Percentiles rank a stretch among this genome's conserved stretches.
Conservation (phyloP, 106 monocot species). For the Vanilla planifolia region DNA sequence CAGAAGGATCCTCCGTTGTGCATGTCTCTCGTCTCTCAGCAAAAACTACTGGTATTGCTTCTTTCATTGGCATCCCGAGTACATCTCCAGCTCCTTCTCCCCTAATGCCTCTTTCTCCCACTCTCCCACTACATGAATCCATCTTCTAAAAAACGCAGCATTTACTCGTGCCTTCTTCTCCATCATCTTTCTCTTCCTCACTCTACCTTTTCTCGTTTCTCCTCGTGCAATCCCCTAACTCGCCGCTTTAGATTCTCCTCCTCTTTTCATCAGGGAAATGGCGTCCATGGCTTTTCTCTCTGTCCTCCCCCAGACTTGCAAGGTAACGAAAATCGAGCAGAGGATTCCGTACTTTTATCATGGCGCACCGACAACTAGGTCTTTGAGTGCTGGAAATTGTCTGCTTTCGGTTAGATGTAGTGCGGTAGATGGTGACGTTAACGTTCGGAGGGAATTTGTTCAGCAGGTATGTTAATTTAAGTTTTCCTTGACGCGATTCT, state of each 20-base stretch:
- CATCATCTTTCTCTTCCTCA: neutral
- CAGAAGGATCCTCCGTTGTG: too few species aligned
- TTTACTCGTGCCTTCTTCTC: too few species aligned
- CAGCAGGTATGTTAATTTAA: neutral
- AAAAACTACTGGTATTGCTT: too few species aligned
- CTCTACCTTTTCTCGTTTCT: neutral
- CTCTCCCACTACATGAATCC: too few species aligned
- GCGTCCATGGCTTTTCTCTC: neutral
- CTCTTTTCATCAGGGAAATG: neutral
- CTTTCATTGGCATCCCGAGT: too few species aligned
- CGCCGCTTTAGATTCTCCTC: neutral
- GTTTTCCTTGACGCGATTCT: neutral
- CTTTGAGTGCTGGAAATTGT: neutral
- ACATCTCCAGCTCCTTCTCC: too few species aligned
- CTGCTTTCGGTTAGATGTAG: neutral
- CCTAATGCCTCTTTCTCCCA: too few species aligned
- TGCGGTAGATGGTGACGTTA: neutral
- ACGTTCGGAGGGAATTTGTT: neutral
- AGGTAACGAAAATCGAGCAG: neutral
- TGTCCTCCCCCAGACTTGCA: neutral
- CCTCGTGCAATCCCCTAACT: neutral
- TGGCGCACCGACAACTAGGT: neutral
- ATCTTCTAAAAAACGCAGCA: too few species aligned
- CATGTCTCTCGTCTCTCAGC: too few species aligned
- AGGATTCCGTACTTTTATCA: neutral